Percentiles rank a stretch among this genome's conserved stretches.
phyloP scores from a whole-genome alignment of 345 rosid genomes.

The Cardamine chenopodiifolia region DNA sequence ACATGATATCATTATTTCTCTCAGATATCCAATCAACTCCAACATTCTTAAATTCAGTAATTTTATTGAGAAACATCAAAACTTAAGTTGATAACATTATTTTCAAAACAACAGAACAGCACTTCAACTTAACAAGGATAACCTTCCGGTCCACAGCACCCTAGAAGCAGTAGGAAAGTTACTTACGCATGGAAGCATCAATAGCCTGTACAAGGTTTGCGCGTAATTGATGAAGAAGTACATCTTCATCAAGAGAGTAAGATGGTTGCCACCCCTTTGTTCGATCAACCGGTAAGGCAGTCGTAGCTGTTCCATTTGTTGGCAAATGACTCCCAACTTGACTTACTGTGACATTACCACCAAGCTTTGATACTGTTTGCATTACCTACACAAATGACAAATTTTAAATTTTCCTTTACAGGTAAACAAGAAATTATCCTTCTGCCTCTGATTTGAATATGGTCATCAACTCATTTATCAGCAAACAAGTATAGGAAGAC shows the following conservation, averaged over 20 bases:
- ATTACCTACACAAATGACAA: conserved; percentile 60
- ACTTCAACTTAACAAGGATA: conserved; percentile 29
- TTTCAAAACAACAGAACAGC: conserved; percentile 6
- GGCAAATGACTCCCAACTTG: conserved; percentile 72
- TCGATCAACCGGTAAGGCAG: conserved; percentile 60
- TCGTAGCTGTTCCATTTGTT: conserved; percentile 49
- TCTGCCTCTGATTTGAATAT: conserved; percentile 3
- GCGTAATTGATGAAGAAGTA: conserved; percentile 74
- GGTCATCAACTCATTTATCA: conserved; percentile 8
- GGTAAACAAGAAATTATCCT: conserved; percentile 25
- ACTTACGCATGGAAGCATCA: conserved; percentile 69
- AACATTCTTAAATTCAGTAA: not conserved
- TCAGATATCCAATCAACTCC: conserved; percentile 3
- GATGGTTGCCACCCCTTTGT: conserved; percentile 81
- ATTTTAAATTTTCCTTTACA: not conserved
- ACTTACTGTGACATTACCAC: conserved; percentile 62
- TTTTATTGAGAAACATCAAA: not conserved
- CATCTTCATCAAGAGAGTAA: conserved; percentile 80
- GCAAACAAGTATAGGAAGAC: conserved; percentile 13
- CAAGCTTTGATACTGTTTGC: conserved; percentile 82
- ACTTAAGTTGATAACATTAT: not conserved
- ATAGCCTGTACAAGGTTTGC: conserved; percentile 77
- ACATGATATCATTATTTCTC: conserved; percentile 7
- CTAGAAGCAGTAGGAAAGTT: conserved; percentile 14
- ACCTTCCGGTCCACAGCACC: not conserved